Base-by-base conservation (phyloP, 371 early-diverging fungal genomes). In the Rhizopus delemar region DNA sequence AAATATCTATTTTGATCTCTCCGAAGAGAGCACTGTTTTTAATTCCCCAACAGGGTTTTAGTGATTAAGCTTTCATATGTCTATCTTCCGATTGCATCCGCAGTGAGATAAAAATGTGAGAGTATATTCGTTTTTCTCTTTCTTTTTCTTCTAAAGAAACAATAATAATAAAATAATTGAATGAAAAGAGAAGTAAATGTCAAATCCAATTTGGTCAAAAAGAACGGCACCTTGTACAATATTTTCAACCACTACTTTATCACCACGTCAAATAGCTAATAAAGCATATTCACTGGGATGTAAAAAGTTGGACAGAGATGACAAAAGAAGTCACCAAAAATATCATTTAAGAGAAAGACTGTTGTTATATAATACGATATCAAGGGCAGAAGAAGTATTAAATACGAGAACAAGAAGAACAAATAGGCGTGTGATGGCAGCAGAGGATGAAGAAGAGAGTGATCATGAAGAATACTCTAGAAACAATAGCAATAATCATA, bases 221-320 rank as follows among this genome's bases (percentile, higher is more conserved):
- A 57, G 50, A 51, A 43, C 51, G 32, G 63, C 70, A 29, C 57
- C 66, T 12, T 60, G 63, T 41, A 60, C 70, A 12, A 60, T 66
- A 13, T 63, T 66, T 34, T 41, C 59, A 15, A 48, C 66, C 13
- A 62, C 64, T 2, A 51, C 62, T n/a, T 56, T 75, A 36, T 75
- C 79, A 29, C 79, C 79, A 43, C 62, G 79, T 6, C 79, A 79
- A 46, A 60, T 79, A n/a, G 79, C 79, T 34, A 70, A 66, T 53
- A 73, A 73, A 46, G 74, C 79, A 5, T 65, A 70, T 52, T 63
- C 64, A 8, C 50, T 75, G 5, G 74, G 73, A 11, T 69, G 67
- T 51, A 75, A 74, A 38, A 79, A 79, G 36, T 54, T 79, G 31
- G 79, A 79, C 51, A 66, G 74, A 55, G 79, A 79, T 58, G 76